Base-by-base conservation (phyloP, 2,329 filamentous ascomycete species). In the Monosporascus sp. region DNA sequence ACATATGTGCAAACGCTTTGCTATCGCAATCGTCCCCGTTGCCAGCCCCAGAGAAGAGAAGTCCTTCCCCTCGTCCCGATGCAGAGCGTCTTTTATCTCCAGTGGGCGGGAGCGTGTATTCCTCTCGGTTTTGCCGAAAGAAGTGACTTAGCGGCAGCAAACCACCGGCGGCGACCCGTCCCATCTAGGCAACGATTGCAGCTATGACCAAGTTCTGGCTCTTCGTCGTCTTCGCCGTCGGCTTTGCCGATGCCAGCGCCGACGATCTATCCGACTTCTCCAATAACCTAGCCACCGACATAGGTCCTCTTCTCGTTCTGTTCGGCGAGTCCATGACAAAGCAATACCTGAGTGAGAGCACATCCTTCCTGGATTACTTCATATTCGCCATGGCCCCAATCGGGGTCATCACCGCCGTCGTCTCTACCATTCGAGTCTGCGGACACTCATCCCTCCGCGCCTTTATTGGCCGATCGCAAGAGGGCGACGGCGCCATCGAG, bases 321-420 rank as follows among this genome's bases (percentile, higher is more conserved):
- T 73, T 75, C 2, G 73, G 67, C 54, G 64, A 71, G 48, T 65
- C 64, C 1, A 58, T 64, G 1, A 59, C 56, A 1, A 50, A 25
- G 17, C 54, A 56, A 18, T 56, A 24, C 31, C 17, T 56, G 18
- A 73, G 67, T 54, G 63, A 70, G 48, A 66, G 65, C 1, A 61
- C 65, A 1, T 57, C 53, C 3, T 60, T 51, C 6, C 54, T 65
- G 0, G 71, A 73, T 48, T 58, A 65, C 37, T 57, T 71, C 31
- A 65, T 72, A 2, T 62, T 72, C 7, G 66, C 68, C 2, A 65
- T 71, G 58, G 67, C 60, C 0, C 70, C 70, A 0, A 38, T 74
- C 1, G 73, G 74, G 1, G 70, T 76, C 27, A 54, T 76, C 17
- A 76, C 74, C 0, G 63, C 65, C 0, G 57, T 76, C 1, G 48